Evolutionary conservation across 164 flowering plant species (phyloP).

Genomic region (Kalanchoe fedtschenkoi): DNA sequence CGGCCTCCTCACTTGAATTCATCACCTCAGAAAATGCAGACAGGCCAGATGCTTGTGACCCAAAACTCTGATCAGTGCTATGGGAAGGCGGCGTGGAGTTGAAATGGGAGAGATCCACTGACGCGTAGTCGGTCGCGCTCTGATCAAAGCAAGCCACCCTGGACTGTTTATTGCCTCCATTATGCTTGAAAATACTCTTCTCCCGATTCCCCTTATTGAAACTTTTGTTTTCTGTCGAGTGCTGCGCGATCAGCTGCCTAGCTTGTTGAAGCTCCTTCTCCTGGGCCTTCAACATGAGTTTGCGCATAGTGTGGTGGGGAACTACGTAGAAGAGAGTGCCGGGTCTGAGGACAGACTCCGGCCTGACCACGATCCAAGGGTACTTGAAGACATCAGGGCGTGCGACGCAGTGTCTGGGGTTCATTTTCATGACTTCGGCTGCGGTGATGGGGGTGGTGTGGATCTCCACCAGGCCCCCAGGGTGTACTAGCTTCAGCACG

Average conservation of each 20-base stretch:
- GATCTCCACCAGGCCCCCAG: conserved; percentile 35
- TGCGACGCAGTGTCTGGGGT: conserved; percentile 53
- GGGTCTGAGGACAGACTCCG: conserved; percentile 34
- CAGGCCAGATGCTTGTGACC: not conserved
- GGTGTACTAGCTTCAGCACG: conserved; percentile 45
- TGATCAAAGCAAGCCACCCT: not conserved
- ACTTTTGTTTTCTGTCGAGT: not conserved
- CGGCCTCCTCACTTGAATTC: not conserved
- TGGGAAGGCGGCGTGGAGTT: not conserved
- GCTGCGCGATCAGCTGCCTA: not conserved
- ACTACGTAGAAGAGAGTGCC: conserved; percentile 47
- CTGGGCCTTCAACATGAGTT: conserved; percentile 19
- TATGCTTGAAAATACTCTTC: not conserved
- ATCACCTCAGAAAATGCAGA: not conserved
- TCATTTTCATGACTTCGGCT: conserved; percentile 33
- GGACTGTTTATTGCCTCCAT: not conserved
- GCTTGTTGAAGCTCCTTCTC: not conserved
- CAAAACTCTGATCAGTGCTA: not conserved
- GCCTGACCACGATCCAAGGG: conserved; percentile 54
- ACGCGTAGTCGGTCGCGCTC: not conserved
- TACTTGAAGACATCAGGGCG: conserved; percentile 49
- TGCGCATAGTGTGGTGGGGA: conserved; percentile 33
- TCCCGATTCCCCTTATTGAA: not conserved
- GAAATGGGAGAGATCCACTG: not conserved
- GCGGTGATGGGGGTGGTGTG: conserved; percentile 31